Conservation (phyloP, 768 basidiomycete species). For the Rhizopogon roseolus region DNA sequence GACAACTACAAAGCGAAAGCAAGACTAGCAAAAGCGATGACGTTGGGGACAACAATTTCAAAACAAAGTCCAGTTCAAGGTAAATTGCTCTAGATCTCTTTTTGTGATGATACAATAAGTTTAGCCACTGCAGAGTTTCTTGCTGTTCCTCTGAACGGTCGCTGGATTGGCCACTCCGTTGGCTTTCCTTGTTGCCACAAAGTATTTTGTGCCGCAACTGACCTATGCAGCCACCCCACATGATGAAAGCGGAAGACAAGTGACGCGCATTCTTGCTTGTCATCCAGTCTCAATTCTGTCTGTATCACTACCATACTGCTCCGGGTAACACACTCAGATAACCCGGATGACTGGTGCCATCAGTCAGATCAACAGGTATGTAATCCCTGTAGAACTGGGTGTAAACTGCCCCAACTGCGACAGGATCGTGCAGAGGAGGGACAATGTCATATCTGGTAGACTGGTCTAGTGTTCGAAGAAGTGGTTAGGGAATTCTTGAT, state of each 20-base stretch:
- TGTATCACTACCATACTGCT: too few species aligned
- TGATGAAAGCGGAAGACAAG: constrained; percentile 37
- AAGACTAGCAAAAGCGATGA: neutral
- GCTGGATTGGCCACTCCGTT: constrained; percentile 16
- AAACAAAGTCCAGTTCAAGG: neutral
- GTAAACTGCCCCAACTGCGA: too few species aligned
- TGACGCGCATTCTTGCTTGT: constrained; percentile 34
- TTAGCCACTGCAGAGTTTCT: neutral
- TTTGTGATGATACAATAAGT: neutral
- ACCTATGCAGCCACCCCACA: constrained; percentile 36
- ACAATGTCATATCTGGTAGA: too few species aligned
- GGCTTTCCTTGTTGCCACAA: constrained; percentile 39
- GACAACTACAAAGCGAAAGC: neutral
- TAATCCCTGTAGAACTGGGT: too few species aligned
- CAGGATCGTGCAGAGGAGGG: too few species aligned
- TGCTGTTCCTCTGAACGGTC: neutral
- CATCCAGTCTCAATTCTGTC: too few species aligned
- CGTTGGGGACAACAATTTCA: neutral
- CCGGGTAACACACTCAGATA: too few species aligned
- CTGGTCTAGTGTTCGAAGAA: too few species aligned
- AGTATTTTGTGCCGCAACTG: constrained; percentile 38
- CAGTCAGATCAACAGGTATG: too few species aligned
- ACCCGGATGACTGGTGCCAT: too few species aligned
- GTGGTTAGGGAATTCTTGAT: too few species aligned
- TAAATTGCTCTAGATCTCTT: too few species aligned